Evolutionary conservation across 2,329 filamentous ascomycete species (phyloP).

Genomic region (Thelonectria discophora): DNA sequence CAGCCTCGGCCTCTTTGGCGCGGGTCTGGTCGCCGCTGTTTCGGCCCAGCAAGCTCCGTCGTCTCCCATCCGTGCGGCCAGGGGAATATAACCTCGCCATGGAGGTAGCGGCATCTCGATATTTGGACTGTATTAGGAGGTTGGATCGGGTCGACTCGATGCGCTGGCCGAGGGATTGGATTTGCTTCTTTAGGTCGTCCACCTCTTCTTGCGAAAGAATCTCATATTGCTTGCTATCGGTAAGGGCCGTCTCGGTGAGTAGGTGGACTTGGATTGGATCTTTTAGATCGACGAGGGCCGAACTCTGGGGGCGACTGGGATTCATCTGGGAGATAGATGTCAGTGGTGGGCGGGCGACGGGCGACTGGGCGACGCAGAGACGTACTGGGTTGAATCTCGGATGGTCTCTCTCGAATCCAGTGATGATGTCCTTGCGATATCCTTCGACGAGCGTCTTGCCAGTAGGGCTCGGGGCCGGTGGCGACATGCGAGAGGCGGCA

Average conservation of each 20-base stretch:
- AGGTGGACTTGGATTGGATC: conserved; percentile 88
- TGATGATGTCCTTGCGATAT: conserved; percentile 65
- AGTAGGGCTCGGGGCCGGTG: conserved; percentile 50
- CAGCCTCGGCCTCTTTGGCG: conserved; percentile 73
- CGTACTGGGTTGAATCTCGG: conserved; percentile 68
- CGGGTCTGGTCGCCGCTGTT: conserved; percentile 60
- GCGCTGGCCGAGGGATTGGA: conserved; percentile 74
- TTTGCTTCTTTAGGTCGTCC: conserved; percentile 89
- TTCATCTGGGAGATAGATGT: conserved; percentile 59
- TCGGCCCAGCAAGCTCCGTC: conserved; percentile 60
- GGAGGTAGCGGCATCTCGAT: conserved; percentile 90
- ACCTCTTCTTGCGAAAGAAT: conserved; percentile 92
- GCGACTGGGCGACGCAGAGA: conserved; percentile 10
- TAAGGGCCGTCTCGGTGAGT: conserved; percentile 90
- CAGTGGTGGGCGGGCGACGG: conserved; percentile 15
- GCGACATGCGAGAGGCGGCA: conserved; percentile 44
- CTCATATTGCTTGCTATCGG: conserved; percentile 85
- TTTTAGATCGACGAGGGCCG: conserved; percentile 67
- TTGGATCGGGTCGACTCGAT: conserved; percentile 85
- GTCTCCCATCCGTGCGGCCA: conserved; percentile 57
- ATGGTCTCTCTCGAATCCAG: conserved; percentile 62
- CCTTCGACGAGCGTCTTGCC: conserved; percentile 65
- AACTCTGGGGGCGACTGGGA: conserved; percentile 61
- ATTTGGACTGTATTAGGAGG: conserved; percentile 89
- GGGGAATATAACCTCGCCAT: conserved; percentile 82